Percentiles rank a stretch among this genome's conserved stretches.
These are phyloP conservation scores for Fusarium longipes DNA, from an alignment of 2,329 filamentous ascomycete species.

Conservation along the genomic window DNA sequence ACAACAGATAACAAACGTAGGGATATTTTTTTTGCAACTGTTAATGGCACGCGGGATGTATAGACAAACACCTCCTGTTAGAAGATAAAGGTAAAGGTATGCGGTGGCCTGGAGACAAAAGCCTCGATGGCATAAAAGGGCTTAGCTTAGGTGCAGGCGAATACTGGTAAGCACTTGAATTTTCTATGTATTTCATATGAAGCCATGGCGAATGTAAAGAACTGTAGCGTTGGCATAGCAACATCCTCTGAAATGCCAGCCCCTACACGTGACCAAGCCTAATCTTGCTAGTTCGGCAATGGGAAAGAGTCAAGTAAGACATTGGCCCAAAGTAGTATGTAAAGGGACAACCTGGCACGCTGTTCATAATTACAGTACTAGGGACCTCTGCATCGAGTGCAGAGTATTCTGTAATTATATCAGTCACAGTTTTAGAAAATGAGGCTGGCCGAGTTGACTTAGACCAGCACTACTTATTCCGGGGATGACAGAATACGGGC, in stretches of 20 bases:
- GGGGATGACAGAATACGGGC: background rate
- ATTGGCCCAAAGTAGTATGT: background rate
- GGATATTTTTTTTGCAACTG: background rate
- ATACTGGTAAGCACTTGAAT: constrained; percentile 13
- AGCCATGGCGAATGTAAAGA: constrained; percentile 2
- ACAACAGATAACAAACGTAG: constrained; percentile 6
- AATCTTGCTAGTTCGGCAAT: background rate
- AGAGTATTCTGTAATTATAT: background rate
- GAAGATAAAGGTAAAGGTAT: constrained; percentile 14
- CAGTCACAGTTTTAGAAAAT: constrained; percentile 13
- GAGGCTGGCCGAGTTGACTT: constrained; percentile 2
- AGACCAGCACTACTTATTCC: background rate
- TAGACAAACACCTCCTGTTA: constrained; percentile 12
- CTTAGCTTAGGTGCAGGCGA: constrained; percentile 5
- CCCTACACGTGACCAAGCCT: constrained; percentile 18
- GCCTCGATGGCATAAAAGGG: constrained; percentile 6
- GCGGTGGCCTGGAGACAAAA: constrained; percentile 8
- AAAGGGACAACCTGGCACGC: background rate
- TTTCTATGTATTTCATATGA: constrained; percentile 12
- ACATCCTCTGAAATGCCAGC: constrained; percentile 20
- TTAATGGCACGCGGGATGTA: constrained; percentile 12
- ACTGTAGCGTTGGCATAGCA: constrained; percentile 28
- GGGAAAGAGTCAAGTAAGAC: background rate
- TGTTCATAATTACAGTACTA: background rate
- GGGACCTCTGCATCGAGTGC: background rate